phyloP scores from a whole-genome alignment of 2,329 filamentous ascomycete genomes.

The Fusarium veterinarium region DNA sequence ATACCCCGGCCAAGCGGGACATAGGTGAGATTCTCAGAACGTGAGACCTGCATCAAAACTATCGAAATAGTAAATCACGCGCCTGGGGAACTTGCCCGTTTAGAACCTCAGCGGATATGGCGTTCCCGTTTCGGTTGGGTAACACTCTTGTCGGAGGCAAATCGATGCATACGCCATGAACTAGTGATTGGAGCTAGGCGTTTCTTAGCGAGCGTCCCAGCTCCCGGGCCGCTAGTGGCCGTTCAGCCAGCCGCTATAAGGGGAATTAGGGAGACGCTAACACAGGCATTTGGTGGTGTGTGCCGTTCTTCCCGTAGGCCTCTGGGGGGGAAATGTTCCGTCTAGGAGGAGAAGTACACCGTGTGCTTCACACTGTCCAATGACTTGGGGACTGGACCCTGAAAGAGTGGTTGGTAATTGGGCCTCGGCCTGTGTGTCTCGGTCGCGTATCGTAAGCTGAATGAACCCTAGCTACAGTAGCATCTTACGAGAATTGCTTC shows the following conservation, averaged over 20 bases:
- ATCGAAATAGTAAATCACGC: background rate
- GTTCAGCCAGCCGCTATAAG: background rate
- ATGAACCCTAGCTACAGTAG: background rate
- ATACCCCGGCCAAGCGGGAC: background rate
- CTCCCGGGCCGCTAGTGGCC: conserved; percentile 2
- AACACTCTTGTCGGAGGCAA: background rate
- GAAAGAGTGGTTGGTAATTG: background rate
- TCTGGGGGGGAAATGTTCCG: background rate
- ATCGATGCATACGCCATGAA: background rate
- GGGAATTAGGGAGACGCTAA: background rate
- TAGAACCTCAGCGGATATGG: background rate
- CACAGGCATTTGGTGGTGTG: background rate
- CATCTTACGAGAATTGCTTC: background rate
- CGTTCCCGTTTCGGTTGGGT: background rate
- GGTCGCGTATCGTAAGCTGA: background rate
- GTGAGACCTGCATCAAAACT: background rate
- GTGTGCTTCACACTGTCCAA: background rate
- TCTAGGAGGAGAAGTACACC: background rate
- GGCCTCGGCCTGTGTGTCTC: background rate
- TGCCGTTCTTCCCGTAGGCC: background rate
- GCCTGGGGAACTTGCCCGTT: background rate
- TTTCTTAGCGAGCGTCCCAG: background rate
- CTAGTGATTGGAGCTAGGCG: background rate
- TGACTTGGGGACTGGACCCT: background rate
- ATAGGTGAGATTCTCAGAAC: background rate